Evolutionary conservation across 108 stramenopile genomes (phyloP).

Genomic region (Pelagomonas calceolata): DNA sequence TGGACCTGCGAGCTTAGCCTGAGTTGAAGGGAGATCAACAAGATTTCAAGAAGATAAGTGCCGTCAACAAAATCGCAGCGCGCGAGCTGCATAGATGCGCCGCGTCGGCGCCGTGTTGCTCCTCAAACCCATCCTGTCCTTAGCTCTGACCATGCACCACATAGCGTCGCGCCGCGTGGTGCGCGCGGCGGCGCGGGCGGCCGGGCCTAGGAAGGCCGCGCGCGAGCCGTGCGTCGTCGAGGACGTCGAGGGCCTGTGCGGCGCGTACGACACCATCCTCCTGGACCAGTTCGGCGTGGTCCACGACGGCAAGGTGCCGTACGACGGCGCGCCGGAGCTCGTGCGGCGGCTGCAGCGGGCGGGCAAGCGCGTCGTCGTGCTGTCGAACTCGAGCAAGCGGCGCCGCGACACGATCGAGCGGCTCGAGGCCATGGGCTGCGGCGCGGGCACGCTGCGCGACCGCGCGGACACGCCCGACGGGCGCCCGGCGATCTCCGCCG

Average conservation of each 20-base stretch:
- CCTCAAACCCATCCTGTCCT: too few relatives aligned
- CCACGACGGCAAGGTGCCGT: conserved; percentile 68
- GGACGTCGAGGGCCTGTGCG: neutral
- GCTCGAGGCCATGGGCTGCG: conserved; percentile 19
- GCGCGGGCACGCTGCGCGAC: conserved; percentile 14
- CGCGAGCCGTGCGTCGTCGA: too few relatives aligned
- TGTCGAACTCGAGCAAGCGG: conserved; percentile 76
- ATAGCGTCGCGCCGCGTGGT: too few relatives aligned
- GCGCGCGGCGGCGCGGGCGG: too few relatives aligned
- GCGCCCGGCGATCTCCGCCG: neutral
- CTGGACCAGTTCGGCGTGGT: conserved; percentile 87
- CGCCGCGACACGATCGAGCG: conserved; percentile 19
- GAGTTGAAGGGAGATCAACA: too few relatives aligned
- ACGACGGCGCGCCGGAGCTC: conserved; percentile 65
- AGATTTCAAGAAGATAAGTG: too few relatives aligned
- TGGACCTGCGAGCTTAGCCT: too few relatives aligned
- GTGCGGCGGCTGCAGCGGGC: conserved; percentile 37
- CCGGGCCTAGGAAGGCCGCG: too few relatives aligned
- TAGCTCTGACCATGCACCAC: too few relatives aligned
- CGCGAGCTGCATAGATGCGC: too few relatives aligned
- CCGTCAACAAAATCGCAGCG: too few relatives aligned
- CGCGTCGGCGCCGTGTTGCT: too few relatives aligned
- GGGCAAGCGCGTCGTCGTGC: conserved; percentile 61
- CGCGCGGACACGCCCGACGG: neutral
- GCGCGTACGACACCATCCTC: conserved; percentile 58